Conservation (phyloP, 768 basidiomycete genomes). For the Gyrodon lividus region DNA sequence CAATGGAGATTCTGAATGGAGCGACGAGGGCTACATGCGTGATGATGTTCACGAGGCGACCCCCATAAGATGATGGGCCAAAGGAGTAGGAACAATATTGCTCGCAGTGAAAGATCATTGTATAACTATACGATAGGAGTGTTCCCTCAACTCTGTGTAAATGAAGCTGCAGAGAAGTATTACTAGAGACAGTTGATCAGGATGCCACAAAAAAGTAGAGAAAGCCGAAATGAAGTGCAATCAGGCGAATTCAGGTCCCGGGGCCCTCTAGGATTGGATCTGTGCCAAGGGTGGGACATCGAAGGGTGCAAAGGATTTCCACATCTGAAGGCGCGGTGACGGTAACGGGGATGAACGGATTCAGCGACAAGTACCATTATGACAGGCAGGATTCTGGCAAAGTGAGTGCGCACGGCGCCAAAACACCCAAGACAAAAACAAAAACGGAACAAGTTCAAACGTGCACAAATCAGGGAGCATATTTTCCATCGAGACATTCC, state of each 20-base stretch:
- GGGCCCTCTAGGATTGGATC: neutral
- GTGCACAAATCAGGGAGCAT: neutral
- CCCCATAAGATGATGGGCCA: neutral
- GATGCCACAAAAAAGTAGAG: neutral
- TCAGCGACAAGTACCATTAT: neutral
- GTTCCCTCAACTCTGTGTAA: neutral
- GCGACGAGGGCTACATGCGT: too few species aligned
- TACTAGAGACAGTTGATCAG: neutral
- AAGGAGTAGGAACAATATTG: neutral
- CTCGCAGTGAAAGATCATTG: neutral
- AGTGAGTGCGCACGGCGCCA: neutral
- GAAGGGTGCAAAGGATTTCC: neutral
- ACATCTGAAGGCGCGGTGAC: neutral
- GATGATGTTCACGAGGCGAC: neutral
- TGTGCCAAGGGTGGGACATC: neutral
- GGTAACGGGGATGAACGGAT: neutral
- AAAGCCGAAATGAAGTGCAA: neutral
- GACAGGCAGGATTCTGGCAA: neutral
- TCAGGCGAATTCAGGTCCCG: neutral
- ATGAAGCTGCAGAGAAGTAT: neutral
- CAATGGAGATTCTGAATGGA: constrained; percentile 12
- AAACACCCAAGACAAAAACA: neutral
- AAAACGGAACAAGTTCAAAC: neutral
- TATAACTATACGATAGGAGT: neutral
- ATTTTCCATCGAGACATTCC: neutral